A percentile compares a stretch with the other conserved stretches of the same genome.
Evolutionary conservation across 2,329 filamentous ascomycete genomes (phyloP).

Genomic region (Penicillium griseofulvum): DNA sequence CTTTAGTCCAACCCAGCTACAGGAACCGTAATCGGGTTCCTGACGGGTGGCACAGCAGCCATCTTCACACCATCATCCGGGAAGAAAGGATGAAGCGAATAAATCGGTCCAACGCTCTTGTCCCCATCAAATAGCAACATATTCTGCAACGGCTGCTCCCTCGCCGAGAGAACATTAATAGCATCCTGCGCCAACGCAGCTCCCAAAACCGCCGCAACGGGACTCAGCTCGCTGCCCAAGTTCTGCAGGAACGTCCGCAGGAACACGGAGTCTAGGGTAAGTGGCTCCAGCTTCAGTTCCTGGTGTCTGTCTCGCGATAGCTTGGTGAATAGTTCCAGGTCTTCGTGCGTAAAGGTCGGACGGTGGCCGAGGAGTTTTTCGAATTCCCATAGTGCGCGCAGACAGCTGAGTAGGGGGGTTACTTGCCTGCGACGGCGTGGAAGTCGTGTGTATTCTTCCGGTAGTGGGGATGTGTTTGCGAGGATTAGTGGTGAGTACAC

Average conservation of each 20-base stretch:
- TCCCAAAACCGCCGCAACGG: constrained; percentile 84
- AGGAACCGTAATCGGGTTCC: constrained; percentile 26
- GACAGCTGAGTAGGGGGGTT: constrained; percentile 78
- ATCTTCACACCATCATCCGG: constrained; percentile 29
- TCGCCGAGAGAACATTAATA: constrained; percentile 88
- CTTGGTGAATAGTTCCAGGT: constrained; percentile 73
- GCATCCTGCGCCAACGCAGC: constrained; percentile 92
- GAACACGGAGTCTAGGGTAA: constrained; percentile 68
- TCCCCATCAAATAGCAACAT: constrained; percentile 88
- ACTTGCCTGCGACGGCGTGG: constrained; percentile 70
- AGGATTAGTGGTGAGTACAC: constrained; percentile 83
- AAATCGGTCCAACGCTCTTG: constrained; percentile 72
- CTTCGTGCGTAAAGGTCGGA: constrained; percentile 58
- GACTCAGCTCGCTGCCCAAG: constrained; percentile 76
- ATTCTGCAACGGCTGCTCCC: constrained; percentile 95
- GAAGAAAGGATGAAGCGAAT: constrained; percentile 72
- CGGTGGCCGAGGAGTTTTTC: constrained; percentile 58
- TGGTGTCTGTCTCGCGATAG: constrained; percentile 76
- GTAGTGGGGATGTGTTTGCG: constrained; percentile 74
- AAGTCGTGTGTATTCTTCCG: constrained; percentile 66
- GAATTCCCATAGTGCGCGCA: constrained; percentile 90
- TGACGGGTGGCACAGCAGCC: constrained; percentile 28
- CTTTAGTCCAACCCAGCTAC: neutral
- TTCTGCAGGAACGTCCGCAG: constrained; percentile 84
- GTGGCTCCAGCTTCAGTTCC: constrained; percentile 66